phyloP scores from a whole-genome alignment of 345 rosid genomes.

The Anacardium occidentale region DNA sequence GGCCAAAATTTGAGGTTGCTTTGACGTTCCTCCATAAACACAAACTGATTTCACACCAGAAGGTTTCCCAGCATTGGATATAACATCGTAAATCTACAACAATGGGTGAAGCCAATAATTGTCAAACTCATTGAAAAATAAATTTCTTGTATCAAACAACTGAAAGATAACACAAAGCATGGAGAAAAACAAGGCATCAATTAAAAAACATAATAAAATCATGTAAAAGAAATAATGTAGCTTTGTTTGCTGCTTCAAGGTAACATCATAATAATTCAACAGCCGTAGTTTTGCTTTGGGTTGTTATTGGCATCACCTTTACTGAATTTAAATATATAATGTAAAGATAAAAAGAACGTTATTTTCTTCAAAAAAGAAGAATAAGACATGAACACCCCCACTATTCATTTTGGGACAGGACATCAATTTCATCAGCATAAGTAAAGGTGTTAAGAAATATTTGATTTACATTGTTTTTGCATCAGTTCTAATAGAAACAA shows the following conservation, averaged over 20 bases:
- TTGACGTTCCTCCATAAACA: slow-evolving; percentile 79
- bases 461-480: too few species aligned
- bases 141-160: neutral
- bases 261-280: neutral
- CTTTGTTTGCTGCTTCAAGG: neutral
- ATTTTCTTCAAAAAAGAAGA: neutral
- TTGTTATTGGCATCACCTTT: neutral
- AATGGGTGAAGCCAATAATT: slow-evolving; percentile 9
- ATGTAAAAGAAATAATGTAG: neutral
- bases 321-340: neutral
- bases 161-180: neutral
- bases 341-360: neutral
- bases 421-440: neutral
- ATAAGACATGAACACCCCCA: neutral
- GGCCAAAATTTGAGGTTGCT: slow-evolving; percentile 73
- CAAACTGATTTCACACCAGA: slow-evolving; percentile 74
- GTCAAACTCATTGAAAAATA: neutral
- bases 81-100: slow-evolving; percentile 72
- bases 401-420: neutral
- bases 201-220: neutral
- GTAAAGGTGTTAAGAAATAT: neutral
- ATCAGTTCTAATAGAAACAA: too few species aligned
- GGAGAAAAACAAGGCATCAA: neutral
- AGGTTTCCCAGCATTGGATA: slow-evolving; percentile 75
- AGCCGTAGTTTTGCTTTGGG: neutral